phyloP scores from a whole-genome alignment of 2,329 filamentous ascomycete genomes.

The Curvularia verruculosa region DNA sequence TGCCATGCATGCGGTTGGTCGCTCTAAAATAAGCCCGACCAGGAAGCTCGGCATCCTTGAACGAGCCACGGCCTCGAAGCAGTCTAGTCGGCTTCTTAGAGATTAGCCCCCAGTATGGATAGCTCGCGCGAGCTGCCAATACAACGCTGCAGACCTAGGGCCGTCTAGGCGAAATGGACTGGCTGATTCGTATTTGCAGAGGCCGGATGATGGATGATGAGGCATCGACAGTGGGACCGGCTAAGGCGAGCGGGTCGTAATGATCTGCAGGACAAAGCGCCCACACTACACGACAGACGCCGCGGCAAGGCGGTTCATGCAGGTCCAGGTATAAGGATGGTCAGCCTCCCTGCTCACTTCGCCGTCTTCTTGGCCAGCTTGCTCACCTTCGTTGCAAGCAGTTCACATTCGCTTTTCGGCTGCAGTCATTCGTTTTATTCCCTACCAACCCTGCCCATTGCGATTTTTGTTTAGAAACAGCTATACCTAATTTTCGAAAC shows the following conservation, averaged over 20 bases:
- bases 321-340: slow-evolving; percentile 22
- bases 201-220: slow-evolving; percentile 13
- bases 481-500: slow-evolving; percentile 8
- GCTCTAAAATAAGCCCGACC: neutral
- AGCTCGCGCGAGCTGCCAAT: slow-evolving; percentile 24
- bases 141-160: slow-evolving; percentile 25
- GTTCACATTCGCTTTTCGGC: slow-evolving; percentile 9
- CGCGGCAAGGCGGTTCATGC: slow-evolving; percentile 4
- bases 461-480: neutral
- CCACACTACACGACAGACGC: neutral
- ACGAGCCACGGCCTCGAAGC: slow-evolving; percentile 10
- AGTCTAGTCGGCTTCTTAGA: slow-evolving; percentile 15
- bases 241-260: slow-evolving; percentile 2
- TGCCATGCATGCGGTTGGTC: neutral
- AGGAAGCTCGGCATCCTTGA: slow-evolving; percentile 12
- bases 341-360: neutral
- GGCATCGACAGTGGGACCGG: slow-evolving; percentile 13
- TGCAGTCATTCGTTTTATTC: slow-evolving; percentile 17
- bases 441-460: neutral
- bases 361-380: slow-evolving; percentile 12
- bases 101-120: slow-evolving; percentile 10
- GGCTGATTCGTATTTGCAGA: slow-evolving; percentile 22
- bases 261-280: slow-evolving; percentile 16
- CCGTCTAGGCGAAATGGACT: slow-evolving; percentile 6
- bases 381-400: slow-evolving; percentile 7